Conservation (phyloP, 495 filamentous ascomycete genomes). For the Penicillium simplicissimum region DNA sequence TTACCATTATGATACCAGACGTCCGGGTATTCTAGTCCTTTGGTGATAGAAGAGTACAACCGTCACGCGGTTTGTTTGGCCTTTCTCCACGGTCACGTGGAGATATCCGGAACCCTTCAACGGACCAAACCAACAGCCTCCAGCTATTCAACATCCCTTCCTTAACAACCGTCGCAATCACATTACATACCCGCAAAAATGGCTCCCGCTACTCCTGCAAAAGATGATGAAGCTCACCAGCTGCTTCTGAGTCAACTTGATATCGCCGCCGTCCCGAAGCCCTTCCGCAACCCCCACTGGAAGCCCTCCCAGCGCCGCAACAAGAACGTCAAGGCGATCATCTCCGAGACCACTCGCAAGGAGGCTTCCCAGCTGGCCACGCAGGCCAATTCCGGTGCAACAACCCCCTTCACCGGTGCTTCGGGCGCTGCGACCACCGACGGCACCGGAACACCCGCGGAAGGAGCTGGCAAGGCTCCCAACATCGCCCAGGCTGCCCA, state of each 20-base stretch:
- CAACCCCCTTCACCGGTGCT: conserved; percentile 63
- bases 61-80: conserved; percentile 23
- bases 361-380: conserved; percentile 78
- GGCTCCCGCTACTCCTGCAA: conserved; percentile 47
- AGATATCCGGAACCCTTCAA: conserved; percentile 20
- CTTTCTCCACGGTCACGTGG: conserved; percentile 23
- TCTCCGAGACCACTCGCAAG: conserved; percentile 84
- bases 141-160: not conserved
- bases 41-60: not conserved
- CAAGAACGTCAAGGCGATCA: conserved; percentile 96
- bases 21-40: conserved; percentile 9
- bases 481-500: conserved; percentile 84
- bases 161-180: not conserved
- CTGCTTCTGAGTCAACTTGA: conserved; percentile 82
- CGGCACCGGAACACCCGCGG: conserved; percentile 58
- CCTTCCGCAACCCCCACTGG: conserved; percentile 87
- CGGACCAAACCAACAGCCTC: not conserved
- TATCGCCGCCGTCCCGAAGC: conserved; percentile 75
- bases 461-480: conserved; percentile 52
- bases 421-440: conserved; percentile 52
- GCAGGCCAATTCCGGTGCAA: conserved; percentile 77
- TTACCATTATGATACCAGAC: conserved; percentile 17
- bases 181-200: conserved; percentile 25
- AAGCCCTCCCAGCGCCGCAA: conserved; percentile 91
- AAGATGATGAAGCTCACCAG: conserved; percentile 54